phyloP scores from a whole-genome alignment of 257 asterid genomes.

The Jaltomata sinuosa region DNA sequence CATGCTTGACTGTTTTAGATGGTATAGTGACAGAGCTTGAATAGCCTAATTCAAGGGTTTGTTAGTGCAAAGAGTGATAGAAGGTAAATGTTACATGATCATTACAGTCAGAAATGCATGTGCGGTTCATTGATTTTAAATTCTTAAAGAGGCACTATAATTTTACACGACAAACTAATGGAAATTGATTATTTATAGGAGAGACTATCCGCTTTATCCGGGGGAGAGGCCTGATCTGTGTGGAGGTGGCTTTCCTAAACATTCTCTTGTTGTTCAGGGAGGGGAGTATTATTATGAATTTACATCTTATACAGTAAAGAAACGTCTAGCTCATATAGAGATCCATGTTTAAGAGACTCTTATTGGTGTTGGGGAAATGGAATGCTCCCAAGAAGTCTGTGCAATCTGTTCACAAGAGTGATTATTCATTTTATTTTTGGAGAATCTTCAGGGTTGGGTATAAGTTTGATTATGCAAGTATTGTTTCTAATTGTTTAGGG shows the following conservation, averaged over 20 bases:
- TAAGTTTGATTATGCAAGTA: neutral
- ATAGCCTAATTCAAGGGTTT: neutral
- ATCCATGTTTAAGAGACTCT: neutral
- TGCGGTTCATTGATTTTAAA: neutral
- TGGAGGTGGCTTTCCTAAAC: neutral
- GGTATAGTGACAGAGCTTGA: neutral
- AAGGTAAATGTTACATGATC: neutral
- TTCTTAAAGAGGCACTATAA: neutral
- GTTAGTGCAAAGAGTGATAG: neutral
- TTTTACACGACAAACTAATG: neutral
- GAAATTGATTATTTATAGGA: neutral
- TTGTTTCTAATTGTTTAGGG: neutral
- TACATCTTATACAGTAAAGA: too few relatives aligned
- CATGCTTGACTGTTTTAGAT: neutral
- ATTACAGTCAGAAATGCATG: neutral
- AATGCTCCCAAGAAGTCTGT: neutral
- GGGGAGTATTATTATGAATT: neutral
- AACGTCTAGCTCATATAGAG: neutral
- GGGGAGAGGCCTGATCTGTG: neutral
- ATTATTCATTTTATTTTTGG: neutral
- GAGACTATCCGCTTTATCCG: neutral
- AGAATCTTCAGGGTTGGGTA: neutral
- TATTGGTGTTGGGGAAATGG: neutral
- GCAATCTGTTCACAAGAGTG: neutral
- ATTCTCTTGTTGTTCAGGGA: neutral